Evolutionary conservation across 1,284 basidiomycete species (phyloP).

Genomic region (Golubevia pallescens): DNA sequence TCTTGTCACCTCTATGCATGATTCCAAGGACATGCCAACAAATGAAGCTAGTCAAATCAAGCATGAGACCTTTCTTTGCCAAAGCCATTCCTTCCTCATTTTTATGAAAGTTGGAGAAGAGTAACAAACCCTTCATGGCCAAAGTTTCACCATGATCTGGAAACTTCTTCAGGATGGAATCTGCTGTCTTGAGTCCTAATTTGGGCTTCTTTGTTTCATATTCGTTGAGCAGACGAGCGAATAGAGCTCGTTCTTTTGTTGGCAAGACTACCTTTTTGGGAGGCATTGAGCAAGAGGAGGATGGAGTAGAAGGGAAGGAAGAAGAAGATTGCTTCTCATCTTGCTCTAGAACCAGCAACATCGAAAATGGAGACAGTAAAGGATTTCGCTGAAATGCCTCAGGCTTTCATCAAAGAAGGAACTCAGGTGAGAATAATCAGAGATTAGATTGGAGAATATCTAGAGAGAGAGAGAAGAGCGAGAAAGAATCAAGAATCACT

Average conservation of each 20-base stretch:
- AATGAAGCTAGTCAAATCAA: slow-evolving; percentile 91
- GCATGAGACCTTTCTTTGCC: slow-evolving; percentile 84
- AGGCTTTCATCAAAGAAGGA: slow-evolving; percentile 57
- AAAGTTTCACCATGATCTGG: slow-evolving; percentile 81
- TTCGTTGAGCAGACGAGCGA: slow-evolving; percentile 54
- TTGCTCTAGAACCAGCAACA: not conserved
- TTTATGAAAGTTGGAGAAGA: slow-evolving; percentile 36
- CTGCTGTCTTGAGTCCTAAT: slow-evolving; percentile 87
- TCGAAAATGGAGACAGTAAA: slow-evolving; percentile 18
- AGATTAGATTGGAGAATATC: not conserved
- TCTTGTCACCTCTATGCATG: slow-evolving; percentile 86
- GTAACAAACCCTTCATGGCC: slow-evolving; percentile 56
- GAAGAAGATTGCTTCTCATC: not conserved
- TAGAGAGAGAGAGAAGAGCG: not conserved
- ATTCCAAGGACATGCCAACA: slow-evolving; percentile 98
- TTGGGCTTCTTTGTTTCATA: slow-evolving; percentile 92
- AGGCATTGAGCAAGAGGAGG: slow-evolving; percentile 1
- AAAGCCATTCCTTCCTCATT: slow-evolving; percentile 73
- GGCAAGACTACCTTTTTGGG: slow-evolving; percentile 27
- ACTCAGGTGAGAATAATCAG: slow-evolving; percentile 27
- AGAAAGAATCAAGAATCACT: no score
- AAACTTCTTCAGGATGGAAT: slow-evolving; percentile 91
- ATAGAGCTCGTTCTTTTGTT: slow-evolving; percentile 58
- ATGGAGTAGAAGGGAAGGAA: not conserved
- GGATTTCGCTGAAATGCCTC: slow-evolving; percentile 55